phyloP scores from a whole-genome alignment of 108 stramenopile species.

The Discostella stelligeroides region DNA sequence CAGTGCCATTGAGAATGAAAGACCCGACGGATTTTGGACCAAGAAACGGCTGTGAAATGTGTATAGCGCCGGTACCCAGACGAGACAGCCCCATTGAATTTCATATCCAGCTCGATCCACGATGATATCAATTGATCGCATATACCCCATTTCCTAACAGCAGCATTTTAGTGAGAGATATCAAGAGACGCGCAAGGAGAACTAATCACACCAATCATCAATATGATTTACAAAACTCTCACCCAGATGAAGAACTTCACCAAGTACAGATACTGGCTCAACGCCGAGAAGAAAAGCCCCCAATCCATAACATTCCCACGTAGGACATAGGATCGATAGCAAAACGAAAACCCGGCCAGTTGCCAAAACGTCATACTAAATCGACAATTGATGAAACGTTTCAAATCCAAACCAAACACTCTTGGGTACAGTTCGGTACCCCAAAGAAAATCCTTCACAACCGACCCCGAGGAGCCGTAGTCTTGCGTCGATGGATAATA shows the following conservation, averaged over 20 bases:
- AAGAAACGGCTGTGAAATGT: slow-evolving; percentile 87
- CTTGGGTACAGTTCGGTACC: slow-evolving; percentile 98
- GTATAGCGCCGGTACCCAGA: slow-evolving; percentile 98
- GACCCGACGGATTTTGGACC: slow-evolving; percentile 79
- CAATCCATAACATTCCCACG: slow-evolving; percentile 47
- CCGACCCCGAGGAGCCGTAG: slow-evolving; percentile 82
- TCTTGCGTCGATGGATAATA: slow-evolving; percentile 86
- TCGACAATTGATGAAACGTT: slow-evolving; percentile 98
- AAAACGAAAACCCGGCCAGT: slow-evolving; percentile 73
- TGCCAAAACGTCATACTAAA: slow-evolving; percentile 99
- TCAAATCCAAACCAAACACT: slow-evolving; percentile 93
- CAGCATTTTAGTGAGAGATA: background rate
- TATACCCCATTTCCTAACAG: slow-evolving; percentile 95
- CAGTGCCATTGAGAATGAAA: slow-evolving; percentile 59
- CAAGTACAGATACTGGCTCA: slow-evolving; percentile 82
- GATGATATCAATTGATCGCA: slow-evolving; percentile 96
- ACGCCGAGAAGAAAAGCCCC: slow-evolving; percentile 52
- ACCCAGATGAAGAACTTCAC: slow-evolving; percentile 98
- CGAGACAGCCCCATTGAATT: slow-evolving; percentile 98
- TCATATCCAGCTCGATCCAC: slow-evolving; percentile 93
- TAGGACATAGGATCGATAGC: slow-evolving; percentile 51
- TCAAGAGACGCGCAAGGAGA: no score
- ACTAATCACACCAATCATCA: background rate
- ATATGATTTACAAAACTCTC: background rate
- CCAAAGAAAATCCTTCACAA: slow-evolving; percentile 97